Conservation (phyloP, 208 protist species). For the Crithidia mellificae region DNA sequence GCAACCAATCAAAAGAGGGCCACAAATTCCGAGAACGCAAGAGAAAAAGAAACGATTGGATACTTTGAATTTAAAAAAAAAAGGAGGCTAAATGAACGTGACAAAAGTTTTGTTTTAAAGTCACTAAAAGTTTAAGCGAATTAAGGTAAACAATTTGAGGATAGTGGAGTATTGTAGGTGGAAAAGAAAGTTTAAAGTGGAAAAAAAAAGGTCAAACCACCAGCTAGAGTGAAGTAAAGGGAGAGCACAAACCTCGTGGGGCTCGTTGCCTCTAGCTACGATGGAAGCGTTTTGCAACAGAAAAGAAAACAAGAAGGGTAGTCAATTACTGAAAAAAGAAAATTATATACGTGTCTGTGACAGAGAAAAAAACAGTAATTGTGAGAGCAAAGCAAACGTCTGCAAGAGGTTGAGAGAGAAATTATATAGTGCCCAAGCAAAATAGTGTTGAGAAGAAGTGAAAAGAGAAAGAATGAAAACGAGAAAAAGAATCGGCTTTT, state of each 20-base stretch:
- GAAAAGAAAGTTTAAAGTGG: too few relatives aligned
- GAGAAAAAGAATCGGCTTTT: too few relatives aligned
- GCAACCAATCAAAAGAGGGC: neutral
- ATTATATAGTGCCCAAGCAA: too few relatives aligned
- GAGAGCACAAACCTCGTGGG: neutral
- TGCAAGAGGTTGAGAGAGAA: too few relatives aligned
- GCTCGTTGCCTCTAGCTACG: neutral
- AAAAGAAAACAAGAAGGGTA: neutral
- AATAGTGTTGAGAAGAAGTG: neutral
- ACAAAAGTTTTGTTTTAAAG: too few relatives aligned
- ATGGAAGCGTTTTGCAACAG: neutral
- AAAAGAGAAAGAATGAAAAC: neutral
- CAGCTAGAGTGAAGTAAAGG: neutral
- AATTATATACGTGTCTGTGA: neutral
- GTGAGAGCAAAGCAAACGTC: neutral
- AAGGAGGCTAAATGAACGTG: too few relatives aligned
- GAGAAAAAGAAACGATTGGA: too few relatives aligned
- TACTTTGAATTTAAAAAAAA: too few relatives aligned
- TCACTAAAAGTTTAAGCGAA: too few relatives aligned
- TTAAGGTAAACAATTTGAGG: neutral
- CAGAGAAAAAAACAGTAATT: neutral
- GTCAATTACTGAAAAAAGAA: neutral
- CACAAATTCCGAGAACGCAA: too few relatives aligned
- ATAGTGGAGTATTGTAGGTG: slow-evolving; percentile 7
- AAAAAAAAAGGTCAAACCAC: neutral